Base-by-base conservation (phyloP, 306 rosid species). In the Rosa persica region DNA sequence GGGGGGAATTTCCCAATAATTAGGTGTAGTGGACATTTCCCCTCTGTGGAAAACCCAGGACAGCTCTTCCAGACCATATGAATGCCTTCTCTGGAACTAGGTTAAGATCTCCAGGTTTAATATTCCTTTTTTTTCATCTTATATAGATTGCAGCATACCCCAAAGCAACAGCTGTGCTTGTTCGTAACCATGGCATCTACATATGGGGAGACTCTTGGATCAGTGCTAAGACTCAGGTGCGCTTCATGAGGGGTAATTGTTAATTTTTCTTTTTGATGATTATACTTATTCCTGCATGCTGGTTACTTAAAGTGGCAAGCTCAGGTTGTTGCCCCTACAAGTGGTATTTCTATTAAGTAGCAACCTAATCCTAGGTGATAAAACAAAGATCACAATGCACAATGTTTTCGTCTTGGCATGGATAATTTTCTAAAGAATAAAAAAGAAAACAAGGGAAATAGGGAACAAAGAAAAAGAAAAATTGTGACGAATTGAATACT, bases 181-280 rank as follows among this genome's bases (percentile, higher is more conserved):
- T 95, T 81, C 98, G 98, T 66, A 95, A 95, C 89, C 98, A 92
- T 70, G 98, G 98, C 74, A 66, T 95, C 78, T 95, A 90, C 85
- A 54, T 95, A 70, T 95, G 98, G 98, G 98, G 98, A 76, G 97
- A 95, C 78, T 87, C 98, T 9, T 92, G 98, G 98, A 92, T 95
- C 83, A 90, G 80, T 78, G 93, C 98, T 60, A 95, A 94, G 87
- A 92, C 98, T 57, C 98, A 92, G 97, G 98, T 95, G 81, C 66
- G 88, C 83, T 30, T 23, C 44, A 3, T 66, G 16, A 52, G n/a
- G 55, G 30, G 55, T 27, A 23, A 30, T 40, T 58, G 25, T 73
- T n/a, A 2, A 36, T n/a, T 38, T 54, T 11, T 16, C 6, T 61
- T 25, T n/a, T 61, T 12, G 25, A 74, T 74, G 42, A 19, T 23